A percentile compares a stretch with the other conserved stretches of the same genome.
Evolutionary conservation across 2,329 filamentous ascomycete genomes (phyloP).

Genomic region (Colletotrichum kahawae): DNA sequence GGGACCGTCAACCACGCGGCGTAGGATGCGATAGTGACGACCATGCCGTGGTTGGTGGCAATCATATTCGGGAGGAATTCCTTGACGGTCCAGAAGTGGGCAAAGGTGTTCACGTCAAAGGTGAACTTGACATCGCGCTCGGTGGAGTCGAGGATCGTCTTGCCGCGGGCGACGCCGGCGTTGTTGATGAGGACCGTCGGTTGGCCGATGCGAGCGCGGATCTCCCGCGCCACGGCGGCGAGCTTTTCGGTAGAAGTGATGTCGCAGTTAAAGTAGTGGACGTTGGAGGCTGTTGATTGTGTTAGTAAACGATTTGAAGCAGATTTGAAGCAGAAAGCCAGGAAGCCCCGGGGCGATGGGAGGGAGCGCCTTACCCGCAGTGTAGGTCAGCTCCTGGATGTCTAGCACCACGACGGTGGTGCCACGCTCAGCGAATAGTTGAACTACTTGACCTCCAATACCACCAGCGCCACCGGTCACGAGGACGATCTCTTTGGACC

Average conservation of each 20-base stretch:
- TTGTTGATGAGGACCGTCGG: conserved; percentile 78
- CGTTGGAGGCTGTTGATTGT: conserved; percentile 44
- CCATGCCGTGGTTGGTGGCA: conserved; percentile 69
- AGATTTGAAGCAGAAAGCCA: not conserved
- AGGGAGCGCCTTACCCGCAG: conserved; percentile 42
- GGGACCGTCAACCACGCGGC: conserved; percentile 66
- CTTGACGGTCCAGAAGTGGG: conserved; percentile 70
- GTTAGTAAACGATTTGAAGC: not conserved
- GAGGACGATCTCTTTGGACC: conserved; percentile 72
- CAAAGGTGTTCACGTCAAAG: conserved; percentile 73
- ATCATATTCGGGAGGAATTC: conserved; percentile 73
- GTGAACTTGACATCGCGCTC: conserved; percentile 67
- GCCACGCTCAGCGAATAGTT: conserved; percentile 66
- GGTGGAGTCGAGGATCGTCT: conserved; percentile 62
- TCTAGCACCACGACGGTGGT: conserved; percentile 76
- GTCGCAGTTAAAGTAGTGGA: conserved; percentile 75
- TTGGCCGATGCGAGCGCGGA: conserved; percentile 62
- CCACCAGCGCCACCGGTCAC: conserved; percentile 78
- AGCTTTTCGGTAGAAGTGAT: conserved; percentile 65
- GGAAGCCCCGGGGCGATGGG: not conserved
- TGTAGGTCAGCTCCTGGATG: conserved; percentile 62
- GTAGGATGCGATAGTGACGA: conserved; percentile 72
- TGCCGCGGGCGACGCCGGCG: conserved; percentile 67
- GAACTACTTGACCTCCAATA: conserved; percentile 71
- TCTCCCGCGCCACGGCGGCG: conserved; percentile 51